A percentile compares a stretch with the other conserved stretches of the same genome.
phyloP scores from a whole-genome alignment of 2,329 filamentous ascomycete species.

The Penicillium sp. region DNA sequence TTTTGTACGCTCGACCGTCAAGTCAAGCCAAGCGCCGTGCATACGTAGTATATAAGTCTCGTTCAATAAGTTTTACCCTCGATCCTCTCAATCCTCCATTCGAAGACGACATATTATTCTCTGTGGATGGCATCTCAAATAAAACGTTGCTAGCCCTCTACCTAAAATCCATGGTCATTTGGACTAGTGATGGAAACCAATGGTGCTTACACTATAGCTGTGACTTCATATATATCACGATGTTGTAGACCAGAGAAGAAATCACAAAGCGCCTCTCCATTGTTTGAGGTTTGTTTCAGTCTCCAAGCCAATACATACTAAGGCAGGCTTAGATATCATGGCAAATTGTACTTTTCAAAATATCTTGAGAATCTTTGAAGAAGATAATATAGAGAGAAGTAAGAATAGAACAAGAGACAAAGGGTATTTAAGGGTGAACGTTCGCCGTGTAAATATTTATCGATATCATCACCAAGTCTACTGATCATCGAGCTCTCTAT shows the following conservation, averaged over 20 bases:
- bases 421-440: background rate
- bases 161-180: background rate
- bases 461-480: background rate
- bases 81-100: background rate
- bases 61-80: background rate
- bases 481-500: background rate
- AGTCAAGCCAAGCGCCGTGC: background rate
- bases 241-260: background rate
- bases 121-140: background rate
- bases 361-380: too few species aligned
- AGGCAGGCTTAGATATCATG: too few species aligned
- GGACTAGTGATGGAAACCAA: background rate
- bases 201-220: background rate
- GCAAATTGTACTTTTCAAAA: too few species aligned
- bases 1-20: background rate
- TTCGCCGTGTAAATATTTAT: background rate
- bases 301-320: too few species aligned
- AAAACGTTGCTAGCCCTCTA: too few species aligned
- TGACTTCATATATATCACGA: background rate
- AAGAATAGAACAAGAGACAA: background rate
- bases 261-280: too few species aligned
- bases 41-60: background rate
- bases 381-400: background rate
- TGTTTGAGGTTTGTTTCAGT: too few species aligned
- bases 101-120: background rate